Base-by-base conservation (phyloP, 257 asterid genomes). In the Gynochthodes officinalis region DNA sequence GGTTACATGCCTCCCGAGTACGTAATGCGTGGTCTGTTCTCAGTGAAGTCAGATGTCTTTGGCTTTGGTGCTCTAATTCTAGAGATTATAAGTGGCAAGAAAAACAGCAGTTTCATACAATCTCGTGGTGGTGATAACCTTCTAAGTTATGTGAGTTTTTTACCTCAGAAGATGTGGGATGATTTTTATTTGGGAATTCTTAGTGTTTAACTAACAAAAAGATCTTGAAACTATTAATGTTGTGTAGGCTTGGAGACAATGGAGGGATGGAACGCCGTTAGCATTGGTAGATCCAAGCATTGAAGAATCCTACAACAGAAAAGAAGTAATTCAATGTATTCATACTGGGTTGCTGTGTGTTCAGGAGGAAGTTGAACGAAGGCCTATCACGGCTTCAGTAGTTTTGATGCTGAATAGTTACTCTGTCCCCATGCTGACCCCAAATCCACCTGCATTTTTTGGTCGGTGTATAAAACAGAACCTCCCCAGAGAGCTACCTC, bases 1-100 rank as follows among this genome's bases (percentile, higher is more conserved):
- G 84, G 82, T 30, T 81, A 73, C 58, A 81, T 81, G 84, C 68
- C 84, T 50, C 84, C 82, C 0, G 84, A 81, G 60, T 81, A 69
- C 39, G 70, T 75, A 16, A 70, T 63, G 71, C 48, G 70, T 15
- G 85, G 85, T 8, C 40, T 40, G 15, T 81, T 30, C 50, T 81
- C 85, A 0, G 46, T 71, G n/a, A 81, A 81, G 42, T 81, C 85
- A 10, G 85, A 77, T n/a, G 82, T 77, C 1, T 81, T 70, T 32
- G 77, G 85, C 64, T 81, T 77, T 40, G 85, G 85, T 3, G 76
- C 77, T 9, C 27, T 81, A 9, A n/a, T 77, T 42, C 69, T 81
- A 6, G 85, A 81, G 74, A 74, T 81, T 14, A 64, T 81, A 23
- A 71, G 66, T 19, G 80, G 80, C 7, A 74, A 55, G 68, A 81